Conservation (phyloP, 2,329 filamentous ascomycete species). For the Acephala macrosclerotiorum region DNA sequence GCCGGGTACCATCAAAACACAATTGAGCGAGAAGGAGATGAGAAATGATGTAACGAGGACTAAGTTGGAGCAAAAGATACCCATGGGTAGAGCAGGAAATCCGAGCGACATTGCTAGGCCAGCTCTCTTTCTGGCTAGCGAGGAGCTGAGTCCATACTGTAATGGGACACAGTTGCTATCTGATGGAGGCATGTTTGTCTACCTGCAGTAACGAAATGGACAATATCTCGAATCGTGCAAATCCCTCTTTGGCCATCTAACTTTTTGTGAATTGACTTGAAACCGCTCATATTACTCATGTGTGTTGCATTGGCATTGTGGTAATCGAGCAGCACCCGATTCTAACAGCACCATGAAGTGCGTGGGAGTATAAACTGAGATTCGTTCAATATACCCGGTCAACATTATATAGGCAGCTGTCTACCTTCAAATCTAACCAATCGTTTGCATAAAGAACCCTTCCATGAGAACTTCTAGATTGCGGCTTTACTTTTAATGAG, state of each 20-base stretch:
- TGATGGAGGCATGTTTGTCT: constrained; percentile 89
- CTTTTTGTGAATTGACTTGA: background rate
- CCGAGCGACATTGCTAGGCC: constrained; percentile 81
- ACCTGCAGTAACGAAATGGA: constrained; percentile 67
- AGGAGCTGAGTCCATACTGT: constrained; percentile 79
- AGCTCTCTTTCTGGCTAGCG: constrained; percentile 83
- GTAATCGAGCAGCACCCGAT: no score
- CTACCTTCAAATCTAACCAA: background rate
- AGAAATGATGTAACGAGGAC: constrained; percentile 71
- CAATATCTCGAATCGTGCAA: background rate
- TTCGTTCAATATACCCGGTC: no score
- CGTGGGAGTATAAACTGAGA: background rate
- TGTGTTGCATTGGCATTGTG: no score
- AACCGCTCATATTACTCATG: background rate
- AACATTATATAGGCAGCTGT: no score
- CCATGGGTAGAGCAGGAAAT: constrained; percentile 74
- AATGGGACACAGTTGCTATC: constrained; percentile 87
- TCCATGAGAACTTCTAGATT: background rate
- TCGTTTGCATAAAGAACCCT: background rate
- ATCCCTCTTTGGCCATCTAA: background rate
- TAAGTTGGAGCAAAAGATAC: constrained; percentile 84
- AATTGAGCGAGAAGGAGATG: constrained; percentile 83
- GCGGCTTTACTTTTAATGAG: background rate
- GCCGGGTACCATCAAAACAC: constrained; percentile 83
- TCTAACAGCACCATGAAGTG: background rate